phyloP scores from a whole-genome alignment of 306 rosid species.

The Castanea sativa region DNA sequence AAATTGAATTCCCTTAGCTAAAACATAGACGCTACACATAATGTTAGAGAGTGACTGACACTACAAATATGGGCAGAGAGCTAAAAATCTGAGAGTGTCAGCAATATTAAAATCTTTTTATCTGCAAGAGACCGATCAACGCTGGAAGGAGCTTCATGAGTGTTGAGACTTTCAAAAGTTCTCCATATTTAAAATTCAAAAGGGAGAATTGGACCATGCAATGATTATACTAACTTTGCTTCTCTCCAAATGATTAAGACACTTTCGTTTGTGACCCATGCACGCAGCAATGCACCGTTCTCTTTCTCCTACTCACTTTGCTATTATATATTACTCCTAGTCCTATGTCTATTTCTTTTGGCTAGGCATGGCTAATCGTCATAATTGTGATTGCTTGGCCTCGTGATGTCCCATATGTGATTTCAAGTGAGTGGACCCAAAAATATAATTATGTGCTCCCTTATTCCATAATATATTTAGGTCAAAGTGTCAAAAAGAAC shows the following conservation, averaged over 20 bases:
- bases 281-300: background rate
- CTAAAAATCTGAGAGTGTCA: too few species aligned
- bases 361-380: constrained; percentile 6
- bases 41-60: too few species aligned
- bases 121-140: too few species aligned
- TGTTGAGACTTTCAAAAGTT: background rate
- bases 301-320: background rate
- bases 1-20: too few species aligned
- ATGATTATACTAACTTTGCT: background rate
- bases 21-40: too few species aligned
- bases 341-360: background rate
- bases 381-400: background rate
- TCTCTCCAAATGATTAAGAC: background rate
- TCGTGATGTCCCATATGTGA: background rate
- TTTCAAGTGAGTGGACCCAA: background rate
- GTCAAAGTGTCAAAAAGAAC: background rate
- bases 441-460: background rate
- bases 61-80: too few species aligned
- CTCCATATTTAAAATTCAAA: background rate
- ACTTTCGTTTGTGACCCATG: background rate
- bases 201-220: background rate
- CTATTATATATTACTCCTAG: background rate
- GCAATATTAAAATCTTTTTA: too few species aligned
- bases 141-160: too few species aligned
- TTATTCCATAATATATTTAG: background rate